Conservation (phyloP, 495 filamentous ascomycete species). For the Achaetomiella virescens region DNA sequence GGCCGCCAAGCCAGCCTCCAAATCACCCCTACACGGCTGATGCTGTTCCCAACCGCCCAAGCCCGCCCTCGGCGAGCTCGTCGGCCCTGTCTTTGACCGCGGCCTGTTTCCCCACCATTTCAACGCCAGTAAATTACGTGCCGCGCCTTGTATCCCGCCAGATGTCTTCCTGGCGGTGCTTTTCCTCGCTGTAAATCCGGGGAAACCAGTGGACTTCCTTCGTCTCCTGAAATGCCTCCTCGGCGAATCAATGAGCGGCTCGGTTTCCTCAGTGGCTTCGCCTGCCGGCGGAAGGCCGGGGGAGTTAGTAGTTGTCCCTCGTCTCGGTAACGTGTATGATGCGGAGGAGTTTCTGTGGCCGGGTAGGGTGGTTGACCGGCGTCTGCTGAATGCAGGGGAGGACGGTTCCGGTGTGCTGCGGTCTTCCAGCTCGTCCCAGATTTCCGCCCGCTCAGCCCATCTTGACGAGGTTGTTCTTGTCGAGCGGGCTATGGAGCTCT, state of each 20-base stretch:
- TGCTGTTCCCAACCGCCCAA: neutral
- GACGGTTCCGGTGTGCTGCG: conserved; percentile 38
- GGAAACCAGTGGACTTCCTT: conserved; percentile 49
- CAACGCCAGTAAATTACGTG: conserved; percentile 33
- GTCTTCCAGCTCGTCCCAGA: conserved; percentile 62
- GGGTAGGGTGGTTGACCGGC: conserved; percentile 35
- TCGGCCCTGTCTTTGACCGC: neutral
- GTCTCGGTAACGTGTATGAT: conserved; percentile 22
- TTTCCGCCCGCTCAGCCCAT: conserved; percentile 55
- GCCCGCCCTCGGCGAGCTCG: conserved; percentile 1
- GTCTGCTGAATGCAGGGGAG: conserved; percentile 22
- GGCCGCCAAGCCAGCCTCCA: neutral
- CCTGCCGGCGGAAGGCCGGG: conserved; percentile 17
- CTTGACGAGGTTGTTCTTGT: conserved; percentile 34
- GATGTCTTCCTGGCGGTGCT: conserved; percentile 23
- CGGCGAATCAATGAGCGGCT: conserved; percentile 20
- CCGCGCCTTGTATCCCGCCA: conserved; percentile 32
- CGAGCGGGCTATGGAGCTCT: conserved; percentile 22
- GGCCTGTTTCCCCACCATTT: conserved; percentile 34
- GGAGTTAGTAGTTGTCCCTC: conserved; percentile 25
- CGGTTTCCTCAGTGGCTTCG: conserved; percentile 12
- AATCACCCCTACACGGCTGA: conserved; percentile 13
- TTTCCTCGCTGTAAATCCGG: conserved; percentile 44
- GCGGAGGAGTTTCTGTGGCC: conserved; percentile 23
- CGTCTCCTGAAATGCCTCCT: conserved; percentile 32